Conservation (phyloP, 495 filamentous ascomycete species). For the Talaromyces trachyspermus region DNA sequence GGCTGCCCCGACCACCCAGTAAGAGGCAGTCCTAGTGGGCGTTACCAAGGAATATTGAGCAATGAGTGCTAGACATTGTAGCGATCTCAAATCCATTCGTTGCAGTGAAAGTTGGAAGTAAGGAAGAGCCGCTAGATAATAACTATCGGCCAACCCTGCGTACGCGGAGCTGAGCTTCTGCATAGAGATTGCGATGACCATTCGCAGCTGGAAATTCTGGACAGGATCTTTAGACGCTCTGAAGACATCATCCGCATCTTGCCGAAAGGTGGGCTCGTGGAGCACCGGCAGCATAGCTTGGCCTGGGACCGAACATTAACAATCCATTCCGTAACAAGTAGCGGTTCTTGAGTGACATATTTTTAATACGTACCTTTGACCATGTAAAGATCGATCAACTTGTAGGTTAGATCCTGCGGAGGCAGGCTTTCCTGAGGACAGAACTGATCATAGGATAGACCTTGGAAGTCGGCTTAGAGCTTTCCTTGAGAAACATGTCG, state of each 20-base stretch:
- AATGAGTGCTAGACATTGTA: slow-evolving; percentile 86
- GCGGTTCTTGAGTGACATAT: background rate
- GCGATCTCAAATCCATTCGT: slow-evolving; percentile 72
- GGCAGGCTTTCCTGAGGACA: slow-evolving; percentile 65
- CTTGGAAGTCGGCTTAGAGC: slow-evolving; percentile 56
- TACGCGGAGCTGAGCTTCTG: slow-evolving; percentile 78
- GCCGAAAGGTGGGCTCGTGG: slow-evolving; percentile 72
- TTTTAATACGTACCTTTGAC: slow-evolving; percentile 59
- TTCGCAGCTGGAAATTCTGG: slow-evolving; percentile 75
- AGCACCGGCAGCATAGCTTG: slow-evolving; percentile 79
- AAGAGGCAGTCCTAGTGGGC: slow-evolving; percentile 81
- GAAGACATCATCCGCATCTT: slow-evolving; percentile 74
- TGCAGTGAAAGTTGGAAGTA: slow-evolving; percentile 70
- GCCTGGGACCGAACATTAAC: slow-evolving; percentile 40
- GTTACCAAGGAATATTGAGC: slow-evolving; percentile 88
- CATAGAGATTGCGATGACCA: slow-evolving; percentile 88
- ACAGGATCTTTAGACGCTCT: slow-evolving; percentile 66
- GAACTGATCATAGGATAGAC: slow-evolving; percentile 73
- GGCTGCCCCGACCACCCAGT: slow-evolving; percentile 83
- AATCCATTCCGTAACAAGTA: background rate
- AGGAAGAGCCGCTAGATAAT: slow-evolving; percentile 79
- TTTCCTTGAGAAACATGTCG: slow-evolving; percentile 46
- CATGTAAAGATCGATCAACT: slow-evolving; percentile 70
- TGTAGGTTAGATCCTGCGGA: slow-evolving; percentile 55
- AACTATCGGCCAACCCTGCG: slow-evolving; percentile 81